Base-by-base conservation (phyloP, 2,329 filamentous ascomycete species). In the Fusarium goolgardi region DNA sequence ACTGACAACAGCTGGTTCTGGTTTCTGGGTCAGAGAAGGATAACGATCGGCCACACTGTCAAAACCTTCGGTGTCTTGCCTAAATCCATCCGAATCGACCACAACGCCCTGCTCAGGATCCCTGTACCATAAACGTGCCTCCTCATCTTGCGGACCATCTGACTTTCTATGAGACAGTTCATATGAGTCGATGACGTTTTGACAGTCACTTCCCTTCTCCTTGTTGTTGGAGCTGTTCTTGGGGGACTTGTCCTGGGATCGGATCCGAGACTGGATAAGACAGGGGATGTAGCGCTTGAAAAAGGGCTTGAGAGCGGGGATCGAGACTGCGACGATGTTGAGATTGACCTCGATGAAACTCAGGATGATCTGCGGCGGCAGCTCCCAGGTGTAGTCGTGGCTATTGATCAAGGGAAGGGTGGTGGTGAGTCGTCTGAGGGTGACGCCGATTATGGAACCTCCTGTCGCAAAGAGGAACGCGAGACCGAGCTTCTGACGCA, bases 401-500 rank as follows among this genome's bases (percentile, higher is more conserved):
- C 69, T 59, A 1, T 54, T 20, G 18, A 77, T 32, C 15, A 77
- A 70, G 3, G 68, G 66, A 3, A 67, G 61, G 2, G 76, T 71
- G 43, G 75, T 70, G 23, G 72, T 43, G 10, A 73, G 75, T 20
- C 75, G 70, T 31, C 74, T 68, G 23, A 76, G 75, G 13, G 75
- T 71, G 6, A 75, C 75, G 3, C 70, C 54, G 11, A 73, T 71
- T n/a, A 78, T 73, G 34, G 73, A 69, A 15, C 74, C 73, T 29
- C 74, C 74, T 8, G 74, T 75, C 3, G 81, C 80, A 49, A 84
- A 84, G 40, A 84, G 75, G 20, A 77, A 53, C 39, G 78, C 76
- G 37, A 90, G 78, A 1, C 84, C 85, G 16, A 84, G 72, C 55
- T 86, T 85, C 56, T 86, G 83, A 5, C 78, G 78, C 6, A 71